Conservation (phyloP, 2,329 filamentous ascomycete genomes). For the Aspergillus sp. region DNA sequence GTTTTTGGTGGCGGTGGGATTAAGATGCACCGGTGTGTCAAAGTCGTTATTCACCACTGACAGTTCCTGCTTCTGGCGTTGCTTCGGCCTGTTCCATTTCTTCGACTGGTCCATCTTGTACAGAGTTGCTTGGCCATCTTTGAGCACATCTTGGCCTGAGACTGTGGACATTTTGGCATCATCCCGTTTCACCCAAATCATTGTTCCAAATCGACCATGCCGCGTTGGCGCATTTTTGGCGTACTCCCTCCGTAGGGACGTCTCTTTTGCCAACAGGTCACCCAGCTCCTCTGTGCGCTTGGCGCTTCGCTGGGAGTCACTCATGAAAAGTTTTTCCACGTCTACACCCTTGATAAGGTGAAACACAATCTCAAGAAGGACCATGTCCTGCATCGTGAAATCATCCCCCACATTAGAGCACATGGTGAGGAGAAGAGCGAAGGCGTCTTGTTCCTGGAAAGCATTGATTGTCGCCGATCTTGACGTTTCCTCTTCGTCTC, state of each 20-base stretch:
- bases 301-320: constrained; percentile 67
- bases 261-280: constrained; percentile 75
- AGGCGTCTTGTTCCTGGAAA: constrained; percentile 87
- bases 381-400: constrained; percentile 82
- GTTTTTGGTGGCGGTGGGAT: constrained; percentile 69
- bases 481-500: constrained; percentile 87
- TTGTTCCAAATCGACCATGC: constrained; percentile 93
- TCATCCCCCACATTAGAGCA: constrained; percentile 93
- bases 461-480: constrained; percentile 84
- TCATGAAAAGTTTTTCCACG: constrained; percentile 79
- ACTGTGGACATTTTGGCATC: constrained; percentile 82
- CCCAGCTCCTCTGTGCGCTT: constrained; percentile 72
- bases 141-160: constrained; percentile 82
- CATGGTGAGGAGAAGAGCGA: constrained; percentile 79
- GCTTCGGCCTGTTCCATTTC: constrained; percentile 79
- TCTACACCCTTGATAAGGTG: constrained; percentile 90
- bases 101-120: constrained; percentile 90
- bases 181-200: constrained; percentile 92
- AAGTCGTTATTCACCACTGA: constrained; percentile 67
- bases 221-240: constrained; percentile 77
- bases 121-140: constrained; percentile 69
- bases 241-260: constrained; percentile 74
- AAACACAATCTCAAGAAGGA: constrained; percentile 89
- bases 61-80: constrained; percentile 60
- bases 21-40: constrained; percentile 69